Conservation (phyloP, 1,284 basidiomycete species). For the Xerocomus tenax region DNA sequence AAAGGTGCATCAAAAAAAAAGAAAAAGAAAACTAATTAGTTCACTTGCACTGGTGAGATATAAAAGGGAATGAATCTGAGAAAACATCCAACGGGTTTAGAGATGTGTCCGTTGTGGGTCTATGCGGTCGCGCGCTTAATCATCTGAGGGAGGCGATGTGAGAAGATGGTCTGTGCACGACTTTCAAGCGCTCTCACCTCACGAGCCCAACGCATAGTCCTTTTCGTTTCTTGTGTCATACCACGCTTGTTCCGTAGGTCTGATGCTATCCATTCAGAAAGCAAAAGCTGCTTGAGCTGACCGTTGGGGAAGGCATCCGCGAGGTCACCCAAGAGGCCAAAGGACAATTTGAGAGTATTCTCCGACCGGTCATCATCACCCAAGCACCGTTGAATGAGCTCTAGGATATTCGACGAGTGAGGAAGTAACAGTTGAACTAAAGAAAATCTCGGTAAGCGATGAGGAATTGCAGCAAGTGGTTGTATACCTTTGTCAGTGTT, state of each 20-base stretch:
- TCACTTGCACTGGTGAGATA: slow-evolving; percentile 37
- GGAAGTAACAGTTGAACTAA: slow-evolving; percentile 62
- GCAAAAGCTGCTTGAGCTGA: slow-evolving; percentile 72
- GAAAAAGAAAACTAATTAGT: slow-evolving; percentile 33
- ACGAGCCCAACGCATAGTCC: slow-evolving; percentile 73
- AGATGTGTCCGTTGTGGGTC: slow-evolving; percentile 17
- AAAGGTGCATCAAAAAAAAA: slow-evolving; percentile 16
- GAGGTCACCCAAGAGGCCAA: slow-evolving; percentile 87
- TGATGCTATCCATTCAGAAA: slow-evolving; percentile 73
- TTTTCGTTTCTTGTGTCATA: slow-evolving; percentile 63
- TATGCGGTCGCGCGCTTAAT: slow-evolving; percentile 63
- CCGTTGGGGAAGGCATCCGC: slow-evolving; percentile 79
- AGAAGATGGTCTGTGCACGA: background rate
- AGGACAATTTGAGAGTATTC: slow-evolving; percentile 62
- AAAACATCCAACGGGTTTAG: slow-evolving; percentile 12
- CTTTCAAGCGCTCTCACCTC: slow-evolving; percentile 46
- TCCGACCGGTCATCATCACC: slow-evolving; percentile 83
- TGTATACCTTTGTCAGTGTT: slow-evolving; percentile 65
- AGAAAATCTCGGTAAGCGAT: slow-evolving; percentile 5
- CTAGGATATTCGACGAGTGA: slow-evolving; percentile 71
- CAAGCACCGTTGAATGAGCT: slow-evolving; percentile 74
- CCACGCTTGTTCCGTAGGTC: slow-evolving; percentile 69
- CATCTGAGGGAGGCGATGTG: slow-evolving; percentile 40
- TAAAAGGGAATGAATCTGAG: slow-evolving; percentile 22
- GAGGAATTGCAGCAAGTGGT: background rate